These are phyloP conservation scores for Umbelopsis vinacea DNA, from an alignment of 192 early-diverging fungal species.

Conservation along the genomic window DNA sequence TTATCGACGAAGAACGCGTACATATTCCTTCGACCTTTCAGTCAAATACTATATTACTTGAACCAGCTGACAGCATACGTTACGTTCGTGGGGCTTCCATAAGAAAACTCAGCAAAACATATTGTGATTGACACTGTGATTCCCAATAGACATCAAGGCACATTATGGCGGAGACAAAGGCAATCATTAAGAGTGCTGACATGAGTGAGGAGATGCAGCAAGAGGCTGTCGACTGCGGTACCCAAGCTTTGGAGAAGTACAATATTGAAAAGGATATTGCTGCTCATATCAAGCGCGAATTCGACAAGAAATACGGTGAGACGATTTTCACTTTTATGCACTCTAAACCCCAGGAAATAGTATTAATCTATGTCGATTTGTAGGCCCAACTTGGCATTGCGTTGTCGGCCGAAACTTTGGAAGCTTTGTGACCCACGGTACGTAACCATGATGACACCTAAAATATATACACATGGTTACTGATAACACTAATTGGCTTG, in stretches of 20 bases:
- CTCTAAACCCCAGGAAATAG: background rate
- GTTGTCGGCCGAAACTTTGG: constrained; percentile 99
- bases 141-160: background rate
- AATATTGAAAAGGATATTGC: constrained; percentile 99
- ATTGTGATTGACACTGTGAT: background rate
- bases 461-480: background rate
- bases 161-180: constrained; percentile 78
- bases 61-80: background rate
- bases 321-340: background rate
- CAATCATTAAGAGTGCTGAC: constrained; percentile 97
- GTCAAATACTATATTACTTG: background rate
- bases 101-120: background rate
- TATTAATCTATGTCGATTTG: background rate
- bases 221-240: constrained; percentile 87
- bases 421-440: constrained; percentile 96
- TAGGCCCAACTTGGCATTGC: constrained; percentile 94
- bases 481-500: background rate
- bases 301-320: constrained; percentile 92
- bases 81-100: no score
- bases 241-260: constrained; percentile 89
- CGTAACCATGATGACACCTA: constrained; percentile 22
- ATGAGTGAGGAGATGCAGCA: constrained; percentile 97
- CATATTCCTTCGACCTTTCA: no score
- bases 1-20: background rate
- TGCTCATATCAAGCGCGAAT: constrained; percentile 96